Percentiles rank a stretch among this genome's conserved stretches.
Conservation (phyloP, 2,329 filamentous ascomycete genomes). For the Xylaria arbuscula region DNA sequence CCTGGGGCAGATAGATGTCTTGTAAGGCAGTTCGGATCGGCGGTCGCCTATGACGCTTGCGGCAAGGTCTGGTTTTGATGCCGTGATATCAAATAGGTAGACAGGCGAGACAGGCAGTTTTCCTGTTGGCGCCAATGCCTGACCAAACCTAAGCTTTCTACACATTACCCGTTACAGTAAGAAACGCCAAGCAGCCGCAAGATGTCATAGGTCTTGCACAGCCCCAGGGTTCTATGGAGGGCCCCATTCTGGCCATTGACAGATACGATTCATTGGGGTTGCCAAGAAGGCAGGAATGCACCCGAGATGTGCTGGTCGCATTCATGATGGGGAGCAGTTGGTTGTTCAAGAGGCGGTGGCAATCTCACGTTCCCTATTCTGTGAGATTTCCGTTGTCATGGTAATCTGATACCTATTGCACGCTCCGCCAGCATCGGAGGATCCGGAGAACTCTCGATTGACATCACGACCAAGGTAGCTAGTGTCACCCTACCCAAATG, state of each 20-base stretch:
- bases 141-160: background rate
- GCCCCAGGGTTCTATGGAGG: slow-evolving; percentile 4
- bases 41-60: slow-evolving; percentile 27
- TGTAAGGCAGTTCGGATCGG: slow-evolving; percentile 6
- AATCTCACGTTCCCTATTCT: background rate
- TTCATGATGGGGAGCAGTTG: background rate
- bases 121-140: background rate
- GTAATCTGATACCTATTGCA: background rate
- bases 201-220: slow-evolving; percentile 17
- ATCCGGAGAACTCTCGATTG: slow-evolving; percentile 2
- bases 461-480: background rate
- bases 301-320: background rate
- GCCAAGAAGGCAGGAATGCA: slow-evolving; percentile 12
- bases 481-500: background rate
- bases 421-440: background rate
- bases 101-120: background rate
- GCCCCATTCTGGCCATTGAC: background rate
- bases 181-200: slow-evolving; percentile 15
- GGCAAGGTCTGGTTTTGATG: slow-evolving; percentile 9
- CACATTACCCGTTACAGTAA: slow-evolving; percentile 12
- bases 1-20: background rate
- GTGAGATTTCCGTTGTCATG: background rate
- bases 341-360: background rate
- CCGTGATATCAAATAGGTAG: background rate
- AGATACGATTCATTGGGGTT: background rate